These are phyloP conservation scores for Sarocladiaceae sp. DNA, from an alignment of 2,329 filamentous ascomycete genomes.

Conservation along the genomic window DNA sequence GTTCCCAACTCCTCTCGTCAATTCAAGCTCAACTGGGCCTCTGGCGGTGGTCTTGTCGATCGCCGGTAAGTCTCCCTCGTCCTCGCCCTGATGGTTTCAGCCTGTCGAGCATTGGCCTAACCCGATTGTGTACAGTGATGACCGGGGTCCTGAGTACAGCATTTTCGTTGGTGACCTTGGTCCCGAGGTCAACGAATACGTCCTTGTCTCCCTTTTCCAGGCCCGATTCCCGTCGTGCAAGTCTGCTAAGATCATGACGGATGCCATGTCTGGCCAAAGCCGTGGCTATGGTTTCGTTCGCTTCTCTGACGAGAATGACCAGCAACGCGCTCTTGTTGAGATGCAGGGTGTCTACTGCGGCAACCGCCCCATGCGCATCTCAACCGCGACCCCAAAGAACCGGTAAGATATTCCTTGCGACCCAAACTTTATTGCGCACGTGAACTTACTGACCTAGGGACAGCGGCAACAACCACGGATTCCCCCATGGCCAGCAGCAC, in stretches of 20 bases:
- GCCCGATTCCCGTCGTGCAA: conserved; percentile 96
- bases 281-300: conserved; percentile 97
- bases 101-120: no score
- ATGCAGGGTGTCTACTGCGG: conserved; percentile 99
- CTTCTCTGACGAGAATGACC: conserved; percentile 91
- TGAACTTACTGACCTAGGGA: background rate
- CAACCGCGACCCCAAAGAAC: conserved; percentile 97
- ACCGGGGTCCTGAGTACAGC: conserved; percentile 91
- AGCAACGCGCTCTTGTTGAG: conserved; percentile 91
- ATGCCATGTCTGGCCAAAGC: conserved; percentile 95
- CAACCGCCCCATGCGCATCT: conserved; percentile 97
- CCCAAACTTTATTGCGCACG: no score
- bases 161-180: conserved; percentile 98
- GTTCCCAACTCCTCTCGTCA: conserved; percentile 93
- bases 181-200: conserved; percentile 97
- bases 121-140: conserved; percentile 71
- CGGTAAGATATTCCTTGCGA: conserved; percentile 39
- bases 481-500: conserved; percentile 37
- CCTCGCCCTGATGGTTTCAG: no score
- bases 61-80: conserved; percentile 60
- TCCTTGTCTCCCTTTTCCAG: conserved; percentile 95
- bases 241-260: conserved; percentile 99
- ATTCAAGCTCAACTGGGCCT: conserved; percentile 99
- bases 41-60: conserved; percentile 90
- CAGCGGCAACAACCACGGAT: conserved; percentile 33